phyloP scores from a whole-genome alignment of 495 filamentous ascomycete genomes.

The Margaritispora aquatica region DNA sequence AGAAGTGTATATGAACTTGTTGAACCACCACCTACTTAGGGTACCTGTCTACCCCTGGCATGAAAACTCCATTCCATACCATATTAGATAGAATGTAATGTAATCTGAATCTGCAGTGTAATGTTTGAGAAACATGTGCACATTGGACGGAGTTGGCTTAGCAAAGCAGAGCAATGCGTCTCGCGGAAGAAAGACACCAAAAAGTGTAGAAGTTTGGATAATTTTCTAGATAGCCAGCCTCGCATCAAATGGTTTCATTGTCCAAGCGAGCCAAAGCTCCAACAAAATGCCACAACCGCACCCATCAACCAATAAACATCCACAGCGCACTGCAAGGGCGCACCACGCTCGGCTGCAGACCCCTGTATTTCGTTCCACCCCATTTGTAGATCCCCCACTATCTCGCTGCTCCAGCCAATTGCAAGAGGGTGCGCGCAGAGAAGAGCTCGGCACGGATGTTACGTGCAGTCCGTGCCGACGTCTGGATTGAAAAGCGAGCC shows the following conservation, averaged over 20 bases:
- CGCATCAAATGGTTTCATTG: background rate
- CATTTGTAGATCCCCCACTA: background rate
- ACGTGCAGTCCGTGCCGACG: background rate
- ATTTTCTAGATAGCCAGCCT: no score
- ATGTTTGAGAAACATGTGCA: background rate
- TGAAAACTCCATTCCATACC: constrained; percentile 3
- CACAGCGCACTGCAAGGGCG: background rate
- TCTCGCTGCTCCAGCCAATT: constrained; percentile 10
- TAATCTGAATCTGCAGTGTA: no score
- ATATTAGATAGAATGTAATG: no score
- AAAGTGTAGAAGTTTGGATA: no score
- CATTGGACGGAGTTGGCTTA: background rate
- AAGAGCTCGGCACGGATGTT: background rate
- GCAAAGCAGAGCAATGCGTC: background rate
- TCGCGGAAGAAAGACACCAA: no score
- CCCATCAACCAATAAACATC: background rate
- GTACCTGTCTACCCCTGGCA: background rate
- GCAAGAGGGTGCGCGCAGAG: constrained; percentile 4
- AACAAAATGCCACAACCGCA: background rate
- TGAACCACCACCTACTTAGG: background rate
- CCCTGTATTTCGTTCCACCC: background rate
- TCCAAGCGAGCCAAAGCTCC: background rate
- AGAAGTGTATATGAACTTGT: constrained; percentile 6
- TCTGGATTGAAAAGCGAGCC: background rate
- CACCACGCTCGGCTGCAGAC: background rate